phyloP scores from a whole-genome alignment of 768 basidiomycete genomes.

The Crassisporium funariophilum region DNA sequence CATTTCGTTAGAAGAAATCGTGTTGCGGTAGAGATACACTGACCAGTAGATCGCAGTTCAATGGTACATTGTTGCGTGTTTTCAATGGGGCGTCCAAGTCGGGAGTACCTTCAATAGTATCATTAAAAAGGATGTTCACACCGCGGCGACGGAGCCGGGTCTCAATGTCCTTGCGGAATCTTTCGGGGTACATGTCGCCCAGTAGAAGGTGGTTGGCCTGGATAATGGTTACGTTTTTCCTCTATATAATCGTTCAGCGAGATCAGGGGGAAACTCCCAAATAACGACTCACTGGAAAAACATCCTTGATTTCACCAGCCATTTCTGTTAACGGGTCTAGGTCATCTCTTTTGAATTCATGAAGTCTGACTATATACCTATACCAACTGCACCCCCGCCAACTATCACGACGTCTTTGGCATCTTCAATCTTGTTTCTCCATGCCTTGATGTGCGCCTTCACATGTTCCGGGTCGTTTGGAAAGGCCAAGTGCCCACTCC shows the following conservation, averaged over 20 bases:
- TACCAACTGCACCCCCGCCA: slow-evolving; percentile 57
- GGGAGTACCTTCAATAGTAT: slow-evolving; percentile 45
- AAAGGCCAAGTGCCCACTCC: slow-evolving; percentile 49
- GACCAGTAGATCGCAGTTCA: slow-evolving; percentile 28
- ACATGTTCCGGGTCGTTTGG: slow-evolving; percentile 29
- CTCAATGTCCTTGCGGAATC: slow-evolving; percentile 51
- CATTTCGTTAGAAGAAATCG: neutral
- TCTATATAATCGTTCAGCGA: slow-evolving; percentile 29
- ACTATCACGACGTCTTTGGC: slow-evolving; percentile 46
- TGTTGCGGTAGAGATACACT: neutral
- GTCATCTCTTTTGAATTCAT: neutral
- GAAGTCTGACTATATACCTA: slow-evolving; percentile 29
- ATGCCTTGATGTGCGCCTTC: slow-evolving; percentile 17
- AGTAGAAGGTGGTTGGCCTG: slow-evolving; percentile 54
- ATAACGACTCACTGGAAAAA: slow-evolving; percentile 34
- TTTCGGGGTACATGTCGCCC: slow-evolving; percentile 54
- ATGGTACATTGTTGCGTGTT: slow-evolving; percentile 23
- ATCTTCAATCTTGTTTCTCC: slow-evolving; percentile 29
- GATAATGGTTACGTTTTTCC: slow-evolving; percentile 58
- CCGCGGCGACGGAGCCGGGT: slow-evolving; percentile 42
- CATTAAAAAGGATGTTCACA: slow-evolving; percentile 52
- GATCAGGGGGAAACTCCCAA: slow-evolving; percentile 15
- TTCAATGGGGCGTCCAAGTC: slow-evolving; percentile 18
- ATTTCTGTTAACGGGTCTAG: slow-evolving; percentile 29
- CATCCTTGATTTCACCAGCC: slow-evolving; percentile 47